A percentile compares a stretch with the other conserved stretches of the same genome.
These are phyloP conservation scores for Malassezia sympodialis DNA, from an alignment of 1,284 basidiomycete genomes.

Conservation along the genomic window DNA sequence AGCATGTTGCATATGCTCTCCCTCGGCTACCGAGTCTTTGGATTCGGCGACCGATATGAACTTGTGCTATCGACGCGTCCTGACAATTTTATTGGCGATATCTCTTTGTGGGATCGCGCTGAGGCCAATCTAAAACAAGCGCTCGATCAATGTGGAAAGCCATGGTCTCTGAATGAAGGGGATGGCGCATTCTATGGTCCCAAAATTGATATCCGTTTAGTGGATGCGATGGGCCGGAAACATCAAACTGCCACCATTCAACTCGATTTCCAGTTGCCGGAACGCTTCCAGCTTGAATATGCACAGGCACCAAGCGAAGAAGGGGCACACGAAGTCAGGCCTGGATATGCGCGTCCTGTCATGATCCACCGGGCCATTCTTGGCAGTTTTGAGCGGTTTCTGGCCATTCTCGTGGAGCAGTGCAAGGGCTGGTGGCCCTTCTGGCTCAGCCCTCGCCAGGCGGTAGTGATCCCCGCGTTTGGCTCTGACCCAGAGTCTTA, in stretches of 20 bases:
- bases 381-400: conserved; percentile 43
- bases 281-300: conserved; percentile 37
- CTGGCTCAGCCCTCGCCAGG: conserved; percentile 42
- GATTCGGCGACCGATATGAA: conserved; percentile 34
- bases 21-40: conserved; percentile 39
- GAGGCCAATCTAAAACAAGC: conserved; percentile 30
- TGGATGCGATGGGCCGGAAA: conserved; percentile 34
- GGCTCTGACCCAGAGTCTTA: conserved; percentile 13
- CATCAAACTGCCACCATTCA: conserved; percentile 48
- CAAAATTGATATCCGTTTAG: conserved; percentile 45
- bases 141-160: conserved; percentile 24
- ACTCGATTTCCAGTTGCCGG: conserved; percentile 45
- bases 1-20: conserved; percentile 44
- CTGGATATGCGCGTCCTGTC: conserved; percentile 24
- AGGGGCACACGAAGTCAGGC: neutral
- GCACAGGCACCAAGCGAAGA: conserved; percentile 4
- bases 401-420: conserved; percentile 44
- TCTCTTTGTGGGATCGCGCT: conserved; percentile 37
- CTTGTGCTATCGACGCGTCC: conserved; percentile 45
- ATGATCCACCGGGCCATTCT: conserved; percentile 48
- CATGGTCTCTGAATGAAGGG: conserved; percentile 37
- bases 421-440: conserved; percentile 43
- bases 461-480: conserved; percentile 30
- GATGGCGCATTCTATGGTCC: conserved; percentile 48
- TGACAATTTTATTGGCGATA: conserved; percentile 26